Evolutionary conservation across 306 rosid species (phyloP), one percentile per base, ranked within the genome.

Genomic region (Cucurbita maxima): DNA sequence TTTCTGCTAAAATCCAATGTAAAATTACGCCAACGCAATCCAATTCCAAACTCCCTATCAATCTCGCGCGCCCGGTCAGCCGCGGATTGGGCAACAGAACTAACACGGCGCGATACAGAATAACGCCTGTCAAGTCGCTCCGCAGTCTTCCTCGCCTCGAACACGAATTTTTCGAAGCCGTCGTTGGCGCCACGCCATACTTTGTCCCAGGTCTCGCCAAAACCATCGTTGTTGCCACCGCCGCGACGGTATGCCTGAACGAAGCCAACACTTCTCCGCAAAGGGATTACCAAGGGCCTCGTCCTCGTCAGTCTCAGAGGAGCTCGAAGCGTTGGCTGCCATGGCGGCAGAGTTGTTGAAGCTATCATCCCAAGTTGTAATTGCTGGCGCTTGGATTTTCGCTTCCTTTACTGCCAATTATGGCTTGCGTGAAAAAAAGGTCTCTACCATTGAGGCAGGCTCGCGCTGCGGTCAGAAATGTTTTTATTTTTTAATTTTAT

Each of bases 131-230:
- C 95, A 22, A 94, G 19, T 10, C 91, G 85, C 83, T 94, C 96
- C 15, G 97, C 95, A 0, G 96, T 82, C 74, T 91, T 94, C 82
- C 78, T 90, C 7, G 98, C 87, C 84, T 94, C 98, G 59, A 83
- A 94, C 15, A 88, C 51, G 55, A 94, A 79, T 12, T 82, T 86
- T 76, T 94, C 96, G 55, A 94, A 86, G 41, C 94, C 94, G 58
- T 90, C 91, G 81, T 90, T 94, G 55, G 98, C 97, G 64, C 58
- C 81, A 30, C 87, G 84, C 98, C 97, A 94, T 1, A 96, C 97
- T 58, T 87, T 88, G 79, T 54, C 85, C 86, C 78, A 90, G 12
- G 89, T 87, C 80, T 88, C 90, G 37, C 57, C 38, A 48, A 69
- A 69, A 47, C 8, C 73, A 4, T 22, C 73, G 57, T 5, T 14